Conservation (phyloP, 2,329 filamentous ascomycete genomes). For the Chaetomiaceae sp. region DNA sequence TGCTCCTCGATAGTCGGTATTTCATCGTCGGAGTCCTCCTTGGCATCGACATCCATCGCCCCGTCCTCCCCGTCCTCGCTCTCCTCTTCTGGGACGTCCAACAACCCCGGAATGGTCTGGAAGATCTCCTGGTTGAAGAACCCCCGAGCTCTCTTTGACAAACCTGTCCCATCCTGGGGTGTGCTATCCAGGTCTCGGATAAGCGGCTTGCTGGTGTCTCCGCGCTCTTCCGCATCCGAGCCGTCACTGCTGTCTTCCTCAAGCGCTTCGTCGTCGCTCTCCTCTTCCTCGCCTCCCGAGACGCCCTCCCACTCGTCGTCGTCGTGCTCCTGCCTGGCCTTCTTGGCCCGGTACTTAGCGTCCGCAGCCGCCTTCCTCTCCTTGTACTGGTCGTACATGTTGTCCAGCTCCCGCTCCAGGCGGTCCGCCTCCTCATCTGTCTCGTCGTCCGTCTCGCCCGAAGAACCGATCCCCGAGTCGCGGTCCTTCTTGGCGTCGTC, state of each 20-base stretch:
- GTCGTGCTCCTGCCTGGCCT: slow-evolving; percentile 72
- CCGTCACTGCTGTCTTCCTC: slow-evolving; percentile 61
- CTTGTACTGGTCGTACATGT: slow-evolving; percentile 81
- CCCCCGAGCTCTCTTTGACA: slow-evolving; percentile 79
- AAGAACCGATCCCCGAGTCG: slow-evolving; percentile 55
- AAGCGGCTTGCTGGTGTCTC: slow-evolving; percentile 43
- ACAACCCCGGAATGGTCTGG: slow-evolving; percentile 67
- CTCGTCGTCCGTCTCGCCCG: slow-evolving; percentile 55
- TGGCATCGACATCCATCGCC: slow-evolving; percentile 34
- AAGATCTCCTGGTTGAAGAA: slow-evolving; percentile 98
- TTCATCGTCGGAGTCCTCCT: slow-evolving; percentile 26
- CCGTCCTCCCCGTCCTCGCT: slow-evolving; percentile 32
- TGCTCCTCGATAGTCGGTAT: slow-evolving; percentile 21
- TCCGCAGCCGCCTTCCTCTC: slow-evolving; percentile 75
- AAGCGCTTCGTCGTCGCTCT: slow-evolving; percentile 48
- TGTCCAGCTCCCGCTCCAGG: slow-evolving; percentile 80
- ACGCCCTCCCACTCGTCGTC: slow-evolving; percentile 93
- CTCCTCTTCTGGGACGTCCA: slow-evolving; percentile 44
- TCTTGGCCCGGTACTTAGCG: slow-evolving; percentile 87
- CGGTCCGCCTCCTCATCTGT: slow-evolving; percentile 76
- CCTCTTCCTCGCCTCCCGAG: slow-evolving; percentile 59
- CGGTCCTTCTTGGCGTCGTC: slow-evolving; percentile 55
- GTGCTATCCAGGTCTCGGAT: slow-evolving; percentile 59
- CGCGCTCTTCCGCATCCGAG: slow-evolving; percentile 51
- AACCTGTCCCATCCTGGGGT: slow-evolving; percentile 46